Evolutionary conservation across 805 yeast genomes (phyloP).

Genomic region (Sporopachydermia lactativora): DNA sequence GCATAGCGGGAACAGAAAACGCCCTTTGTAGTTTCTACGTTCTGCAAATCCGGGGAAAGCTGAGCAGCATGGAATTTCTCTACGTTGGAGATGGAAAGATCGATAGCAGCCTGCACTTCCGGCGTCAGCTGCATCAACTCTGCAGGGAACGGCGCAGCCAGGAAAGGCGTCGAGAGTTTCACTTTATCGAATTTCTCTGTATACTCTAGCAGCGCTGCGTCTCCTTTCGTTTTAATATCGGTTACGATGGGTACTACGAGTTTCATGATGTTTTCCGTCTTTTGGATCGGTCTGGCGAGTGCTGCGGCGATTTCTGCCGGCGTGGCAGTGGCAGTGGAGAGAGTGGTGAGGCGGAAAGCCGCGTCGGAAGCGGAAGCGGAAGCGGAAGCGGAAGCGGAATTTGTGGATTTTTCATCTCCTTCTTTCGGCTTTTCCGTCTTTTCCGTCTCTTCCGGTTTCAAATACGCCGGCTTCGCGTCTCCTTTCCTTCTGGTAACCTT

Average conservation of each 20-base stretch:
- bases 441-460: conserved; percentile 12
- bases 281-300: conserved; percentile 88
- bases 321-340: conserved; percentile 13
- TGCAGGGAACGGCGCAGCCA: conserved; percentile 77
- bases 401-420: conserved; percentile 9
- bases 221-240: conserved; percentile 66
- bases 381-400: conserved; percentile 9
- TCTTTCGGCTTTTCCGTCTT: not conserved
- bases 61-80: conserved; percentile 91
- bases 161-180: conserved; percentile 50
- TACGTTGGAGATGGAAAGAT: conserved; percentile 78
- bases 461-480: conserved; percentile 80
- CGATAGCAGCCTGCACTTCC: conserved; percentile 74
- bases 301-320: conserved; percentile 40
- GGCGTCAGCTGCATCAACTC: conserved; percentile 59
- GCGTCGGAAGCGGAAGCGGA: conserved; percentile 11
- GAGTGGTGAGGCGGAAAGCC: conserved; percentile 11
- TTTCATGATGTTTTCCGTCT: conserved; percentile 83
- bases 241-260: conserved; percentile 83
- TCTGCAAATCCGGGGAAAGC: conserved; percentile 51
- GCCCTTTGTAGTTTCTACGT: conserved; percentile 89
- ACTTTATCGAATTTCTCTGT: conserved; percentile 91
- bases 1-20: conserved; percentile 91
- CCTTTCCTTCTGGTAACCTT: conserved; percentile 91
- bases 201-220: conserved; percentile 72